Evolutionary conservation across 345 rosid genomes (phyloP).

Genomic region (Aquilaria sinensis): DNA sequence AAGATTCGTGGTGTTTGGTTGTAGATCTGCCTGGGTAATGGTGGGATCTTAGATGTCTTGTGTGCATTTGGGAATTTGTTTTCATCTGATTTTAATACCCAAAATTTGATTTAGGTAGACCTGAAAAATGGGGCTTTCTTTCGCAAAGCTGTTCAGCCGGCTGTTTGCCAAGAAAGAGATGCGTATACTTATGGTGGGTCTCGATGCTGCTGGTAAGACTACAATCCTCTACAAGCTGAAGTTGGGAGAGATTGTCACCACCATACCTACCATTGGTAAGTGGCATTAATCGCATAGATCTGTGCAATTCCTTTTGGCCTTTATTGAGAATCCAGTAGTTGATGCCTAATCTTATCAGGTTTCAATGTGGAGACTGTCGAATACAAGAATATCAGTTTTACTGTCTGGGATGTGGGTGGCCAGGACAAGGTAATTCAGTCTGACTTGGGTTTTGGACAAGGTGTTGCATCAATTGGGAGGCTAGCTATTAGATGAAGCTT

Average conservation of each 20-base stretch:
- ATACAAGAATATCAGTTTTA: conserved; percentile 63
- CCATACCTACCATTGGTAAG: conserved; percentile 76
- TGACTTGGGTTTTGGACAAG: neutral
- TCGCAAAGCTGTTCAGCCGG: conserved; percentile 64
- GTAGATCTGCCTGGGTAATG: no score
- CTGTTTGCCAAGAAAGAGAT: conserved; percentile 74
- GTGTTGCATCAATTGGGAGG: no score
- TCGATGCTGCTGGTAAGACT: conserved; percentile 83
- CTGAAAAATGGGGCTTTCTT: conserved; percentile 52
- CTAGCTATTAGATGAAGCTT: no score
- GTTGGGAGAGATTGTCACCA: conserved; percentile 74
- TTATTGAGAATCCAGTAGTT: neutral
- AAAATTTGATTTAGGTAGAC: conserved; percentile 15
- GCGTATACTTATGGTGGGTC: conserved; percentile 82
- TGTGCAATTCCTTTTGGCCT: neutral
- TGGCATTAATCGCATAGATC: neutral
- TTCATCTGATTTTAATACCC: neutral
- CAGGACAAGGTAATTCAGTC: conserved; percentile 45
- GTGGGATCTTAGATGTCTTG: no score
- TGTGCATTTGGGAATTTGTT: no score
- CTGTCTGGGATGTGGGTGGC: conserved; percentile 69
- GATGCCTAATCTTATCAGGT: conserved; percentile 18
- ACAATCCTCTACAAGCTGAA: conserved; percentile 74
- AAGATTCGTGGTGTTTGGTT: no score
- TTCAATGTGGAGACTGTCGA: conserved; percentile 68